Evolutionary conservation across 805 yeast genomes (phyloP).

Genomic region (Zygotorulaspora danielsina): DNA sequence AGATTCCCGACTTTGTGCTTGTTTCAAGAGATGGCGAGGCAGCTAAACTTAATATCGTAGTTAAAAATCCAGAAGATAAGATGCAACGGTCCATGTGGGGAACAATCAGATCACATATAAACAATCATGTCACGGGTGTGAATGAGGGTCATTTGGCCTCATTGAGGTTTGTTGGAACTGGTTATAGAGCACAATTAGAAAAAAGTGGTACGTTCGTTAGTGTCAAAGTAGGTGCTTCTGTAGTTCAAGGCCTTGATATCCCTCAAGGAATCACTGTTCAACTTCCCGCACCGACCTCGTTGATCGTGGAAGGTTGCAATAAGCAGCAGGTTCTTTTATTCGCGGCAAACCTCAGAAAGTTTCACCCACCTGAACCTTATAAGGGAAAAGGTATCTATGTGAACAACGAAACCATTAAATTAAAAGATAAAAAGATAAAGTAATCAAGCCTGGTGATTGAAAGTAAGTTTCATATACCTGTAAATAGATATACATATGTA

Average conservation of each 20-base stretch:
- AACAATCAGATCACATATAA: slow-evolving; percentile 72
- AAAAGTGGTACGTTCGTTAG: slow-evolving; percentile 54
- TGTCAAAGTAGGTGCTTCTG: slow-evolving; percentile 85
- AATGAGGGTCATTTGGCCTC: slow-evolving; percentile 90
- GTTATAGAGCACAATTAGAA: slow-evolving; percentile 84
- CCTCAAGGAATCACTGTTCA: slow-evolving; percentile 73
- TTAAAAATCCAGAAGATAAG: slow-evolving; percentile 52
- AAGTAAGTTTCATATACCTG: slow-evolving; percentile 2
- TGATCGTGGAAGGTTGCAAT: slow-evolving; percentile 81
- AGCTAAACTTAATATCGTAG: slow-evolving; percentile 47
- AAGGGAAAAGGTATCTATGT: slow-evolving; percentile 97
- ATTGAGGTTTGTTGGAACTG: slow-evolving; percentile 90
- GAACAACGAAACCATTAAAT: slow-evolving; percentile 82
- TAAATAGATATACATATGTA: slow-evolving; percentile 2
- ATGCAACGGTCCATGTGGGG: slow-evolving; percentile 94
- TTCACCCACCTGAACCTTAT: slow-evolving; percentile 96
- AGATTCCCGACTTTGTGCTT: slow-evolving; percentile 68
- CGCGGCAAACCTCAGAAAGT: slow-evolving; percentile 82
- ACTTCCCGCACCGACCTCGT: slow-evolving; percentile 80
- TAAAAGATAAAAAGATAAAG: slow-evolving; percentile 92
- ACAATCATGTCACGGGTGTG: slow-evolving; percentile 80
- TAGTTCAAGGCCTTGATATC: slow-evolving; percentile 66
- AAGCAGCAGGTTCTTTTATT: slow-evolving; percentile 81
- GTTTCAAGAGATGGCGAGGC: slow-evolving; percentile 27
- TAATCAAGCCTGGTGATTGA: slow-evolving; percentile 33